Evolutionary conservation across 2,329 filamentous ascomycete genomes (phyloP).

Genomic region (Drechslerella coelobrocha): DNA sequence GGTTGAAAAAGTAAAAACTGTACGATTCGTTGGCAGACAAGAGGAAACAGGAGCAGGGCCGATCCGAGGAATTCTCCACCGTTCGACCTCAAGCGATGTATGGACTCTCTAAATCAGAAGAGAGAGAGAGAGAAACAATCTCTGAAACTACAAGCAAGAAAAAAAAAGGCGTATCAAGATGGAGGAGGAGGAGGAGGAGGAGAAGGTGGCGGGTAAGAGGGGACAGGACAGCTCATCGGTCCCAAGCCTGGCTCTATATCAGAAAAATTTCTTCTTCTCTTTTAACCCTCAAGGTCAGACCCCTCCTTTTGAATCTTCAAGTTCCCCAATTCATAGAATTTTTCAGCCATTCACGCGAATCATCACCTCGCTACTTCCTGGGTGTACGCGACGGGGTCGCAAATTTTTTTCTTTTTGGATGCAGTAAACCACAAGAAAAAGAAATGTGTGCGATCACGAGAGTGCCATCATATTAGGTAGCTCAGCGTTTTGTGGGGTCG

Average conservation of each 20-base stretch:
- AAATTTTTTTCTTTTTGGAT: constrained; percentile 27
- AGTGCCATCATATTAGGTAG: constrained; percentile 44
- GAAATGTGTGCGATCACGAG: constrained; percentile 45
- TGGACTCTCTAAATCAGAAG: neutral
- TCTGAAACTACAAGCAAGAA: constrained; percentile 2
- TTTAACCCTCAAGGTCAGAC: constrained; percentile 22
- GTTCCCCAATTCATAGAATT: constrained; percentile 16
- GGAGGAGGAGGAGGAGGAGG: constrained; percentile 24
- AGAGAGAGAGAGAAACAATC: constrained; percentile 1
- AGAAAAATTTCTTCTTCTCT: constrained; percentile 16
- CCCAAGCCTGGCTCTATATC: constrained; percentile 35
- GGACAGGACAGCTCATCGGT: constrained; percentile 37
- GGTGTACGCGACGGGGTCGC: constrained; percentile 35
- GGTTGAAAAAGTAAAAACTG: constrained; percentile 31
- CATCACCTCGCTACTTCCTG: constrained; percentile 23
- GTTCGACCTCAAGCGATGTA: neutral
- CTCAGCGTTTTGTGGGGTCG: constrained; percentile 45
- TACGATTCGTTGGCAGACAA: constrained; percentile 45
- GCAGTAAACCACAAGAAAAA: constrained; percentile 47
- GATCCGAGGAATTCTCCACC: neutral
- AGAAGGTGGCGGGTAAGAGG: constrained; percentile 8
- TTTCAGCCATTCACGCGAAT: constrained; percentile 46
- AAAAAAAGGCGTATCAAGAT: constrained; percentile 7
- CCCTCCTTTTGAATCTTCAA: constrained; percentile 19
- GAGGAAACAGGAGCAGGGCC: neutral